phyloP scores from a whole-genome alignment of 768 basidiomycete species.

The Phlebiopsis flavidoalba region DNA sequence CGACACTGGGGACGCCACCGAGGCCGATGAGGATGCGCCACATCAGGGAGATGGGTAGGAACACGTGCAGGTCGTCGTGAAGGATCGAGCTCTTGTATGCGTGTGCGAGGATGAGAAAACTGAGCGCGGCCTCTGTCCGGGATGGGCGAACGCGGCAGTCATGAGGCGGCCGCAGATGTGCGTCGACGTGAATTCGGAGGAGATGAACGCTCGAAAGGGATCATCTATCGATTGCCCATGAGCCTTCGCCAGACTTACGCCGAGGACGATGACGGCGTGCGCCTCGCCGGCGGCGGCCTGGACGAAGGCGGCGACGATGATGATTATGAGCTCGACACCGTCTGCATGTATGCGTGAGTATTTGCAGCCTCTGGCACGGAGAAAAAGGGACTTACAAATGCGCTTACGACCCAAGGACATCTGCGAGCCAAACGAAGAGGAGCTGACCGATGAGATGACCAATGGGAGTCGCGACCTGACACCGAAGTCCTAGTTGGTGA shows the following conservation, averaged over 20 bases:
- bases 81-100: constrained; percentile 67
- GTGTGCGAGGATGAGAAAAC: constrained; percentile 55
- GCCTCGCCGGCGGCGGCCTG: constrained; percentile 34
- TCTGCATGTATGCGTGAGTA: constrained; percentile 22
- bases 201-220: constrained; percentile 40
- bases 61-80: constrained; percentile 32
- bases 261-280: constrained; percentile 35
- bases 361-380: not conserved
- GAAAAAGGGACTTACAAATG: constrained; percentile 25
- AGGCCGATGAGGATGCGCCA: constrained; percentile 45
- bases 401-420: constrained; percentile 37
- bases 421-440: constrained; percentile 42
- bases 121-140: too few species aligned
- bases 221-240: constrained; percentile 23
- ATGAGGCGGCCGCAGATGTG: constrained; percentile 44
- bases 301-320: constrained; percentile 33
- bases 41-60: constrained; percentile 52
- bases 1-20: constrained; percentile 38
- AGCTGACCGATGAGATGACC: constrained; percentile 37
- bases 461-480: constrained; percentile 37
- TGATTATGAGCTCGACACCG: constrained; percentile 38
- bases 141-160: constrained; percentile 44
- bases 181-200: constrained; percentile 43
- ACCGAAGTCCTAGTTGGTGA: constrained; percentile 40
- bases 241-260: constrained; percentile 36